A percentile compares a stretch with the other conserved stretches of the same genome.
phyloP scores from a whole-genome alignment of 257 asterid genomes.

The Solanum bulbocastanum region DNA sequence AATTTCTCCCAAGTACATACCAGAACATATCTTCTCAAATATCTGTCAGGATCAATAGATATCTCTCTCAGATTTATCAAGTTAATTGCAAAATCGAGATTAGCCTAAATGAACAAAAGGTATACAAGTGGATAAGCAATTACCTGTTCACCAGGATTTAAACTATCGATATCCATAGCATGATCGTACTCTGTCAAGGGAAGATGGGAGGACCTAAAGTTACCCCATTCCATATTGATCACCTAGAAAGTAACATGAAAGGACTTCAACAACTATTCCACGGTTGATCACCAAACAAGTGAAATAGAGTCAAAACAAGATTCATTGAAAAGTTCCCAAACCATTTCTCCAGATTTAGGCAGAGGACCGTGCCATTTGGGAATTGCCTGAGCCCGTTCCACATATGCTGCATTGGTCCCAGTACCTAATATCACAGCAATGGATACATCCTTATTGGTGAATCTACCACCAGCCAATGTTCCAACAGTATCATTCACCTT shows the following conservation, averaged over 20 bases:
- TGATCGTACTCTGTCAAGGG: constrained; percentile 74
- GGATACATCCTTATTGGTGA: constrained; percentile 29
- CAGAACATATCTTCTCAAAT: constrained; percentile 73
- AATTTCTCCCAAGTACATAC: constrained; percentile 92
- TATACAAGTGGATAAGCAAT: background rate
- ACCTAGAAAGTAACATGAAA: constrained; percentile 31
- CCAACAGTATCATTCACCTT: constrained; percentile 72
- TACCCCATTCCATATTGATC: constrained; percentile 96
- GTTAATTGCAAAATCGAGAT: background rate
- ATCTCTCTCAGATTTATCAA: background rate
- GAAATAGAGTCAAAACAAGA: background rate
- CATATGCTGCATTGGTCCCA: constrained; percentile 61
- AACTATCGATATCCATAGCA: constrained; percentile 56
- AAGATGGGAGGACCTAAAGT: constrained; percentile 87
- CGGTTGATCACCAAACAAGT: background rate
- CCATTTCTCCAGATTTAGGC: constrained; percentile 85
- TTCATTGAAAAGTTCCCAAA: constrained; percentile 11
- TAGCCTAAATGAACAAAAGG: background rate
- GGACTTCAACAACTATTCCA: background rate
- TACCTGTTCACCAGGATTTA: constrained; percentile 90
- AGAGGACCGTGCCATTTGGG: constrained; percentile 59
- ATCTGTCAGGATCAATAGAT: constrained; percentile 27
- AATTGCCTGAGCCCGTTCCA: constrained; percentile 61
- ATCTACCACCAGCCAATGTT: constrained; percentile 66
- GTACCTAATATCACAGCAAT: constrained; percentile 61